A percentile compares a stretch with the other conserved stretches of the same genome.
Evolutionary conservation across 495 filamentous ascomycete genomes (phyloP).

Genomic region (Saxispiralis lemnorum): DNA sequence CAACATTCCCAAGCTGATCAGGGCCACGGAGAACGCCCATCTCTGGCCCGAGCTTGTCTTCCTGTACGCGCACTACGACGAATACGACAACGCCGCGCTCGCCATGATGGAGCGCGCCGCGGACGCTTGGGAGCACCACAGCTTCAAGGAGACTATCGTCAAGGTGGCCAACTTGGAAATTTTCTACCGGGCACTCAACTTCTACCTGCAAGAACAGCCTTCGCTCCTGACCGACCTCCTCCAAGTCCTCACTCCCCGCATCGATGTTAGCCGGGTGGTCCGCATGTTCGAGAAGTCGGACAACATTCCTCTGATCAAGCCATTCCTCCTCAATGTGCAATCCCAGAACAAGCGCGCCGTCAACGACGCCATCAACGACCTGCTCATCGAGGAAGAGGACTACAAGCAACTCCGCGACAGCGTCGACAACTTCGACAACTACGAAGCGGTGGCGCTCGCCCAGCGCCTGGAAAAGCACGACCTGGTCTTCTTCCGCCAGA

Average conservation of each 20-base stretch:
- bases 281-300: conserved; percentile 97
- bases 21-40: conserved; percentile 84
- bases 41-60: conserved; percentile 97
- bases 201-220: conserved; percentile 94
- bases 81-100: conserved; percentile 95
- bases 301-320: conserved; percentile 96
- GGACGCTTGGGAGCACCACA: conserved; percentile 98
- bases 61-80: conserved; percentile 97
- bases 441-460: conserved; percentile 89
- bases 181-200: conserved; percentile 93
- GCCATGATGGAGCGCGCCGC: conserved; percentile 99
- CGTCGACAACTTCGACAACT: conserved; percentile 97
- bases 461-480: conserved; percentile 89
- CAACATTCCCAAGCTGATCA: conserved; percentile 97
- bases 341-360: conserved; percentile 93
- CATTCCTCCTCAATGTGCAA: conserved; percentile 94
- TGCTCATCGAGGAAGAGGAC: conserved; percentile 97
- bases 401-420: conserved; percentile 97
- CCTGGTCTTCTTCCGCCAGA: conserved; percentile 97
- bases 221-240: conserved; percentile 88
- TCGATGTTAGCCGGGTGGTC: conserved; percentile 96
- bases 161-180: conserved; percentile 98
- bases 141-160: conserved; percentile 96
- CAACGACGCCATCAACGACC: conserved; percentile 95
- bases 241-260: conserved; percentile 73